Evolutionary conservation across 2,329 filamentous ascomycete genomes (phyloP), one percentile per base, ranked within the genome.

Genomic region (Beauveria bassiana): DNA sequence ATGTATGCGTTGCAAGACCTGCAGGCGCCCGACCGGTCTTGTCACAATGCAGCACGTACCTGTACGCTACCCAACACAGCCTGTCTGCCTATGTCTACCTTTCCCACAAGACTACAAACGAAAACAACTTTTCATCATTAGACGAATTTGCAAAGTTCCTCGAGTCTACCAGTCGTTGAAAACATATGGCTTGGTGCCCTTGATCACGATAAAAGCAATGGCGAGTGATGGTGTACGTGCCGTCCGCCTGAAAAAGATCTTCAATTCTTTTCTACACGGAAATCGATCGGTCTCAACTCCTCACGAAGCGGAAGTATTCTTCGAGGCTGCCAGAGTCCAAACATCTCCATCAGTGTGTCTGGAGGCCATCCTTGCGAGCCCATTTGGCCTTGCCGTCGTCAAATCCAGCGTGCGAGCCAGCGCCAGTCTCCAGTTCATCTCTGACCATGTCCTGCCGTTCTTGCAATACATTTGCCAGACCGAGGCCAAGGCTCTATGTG

Each of bases 401-500:
- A 65, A 67, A n/a, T 42, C 61, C 26, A 67, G 67, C 6, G 67
- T 73, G 4, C 69, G 71, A 2, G 61, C 63, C 5, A 68, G 69
- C 18, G 26, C 65, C 20, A 67, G 66, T 4, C 42, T 61, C 3
- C 43, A 59, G 3, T 79, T 75, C 62, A 66, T 78, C 50, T 59
- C 65, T 10, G 31, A 64, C 1, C 63, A 70, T 5, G 73, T 71
- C 0, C 64, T 77, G 0, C 65, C 67, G 0, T 74, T 81, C 47
- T 62, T 81, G 24, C 61, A 45, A 0, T 78, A 74, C 62, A 62
- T 82, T 1, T 69, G 73, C 0, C 71, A 78, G 51, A 76, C 78
- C 1, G 69, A 66, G 0, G 65, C 86, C 51, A 82, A 81, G 63
- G 71, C 76, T 31, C 66, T 85, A 2, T 79, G 75, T 59, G 75